Base-by-base conservation (phyloP, 768 basidiomycete genomes). In the Tricholomella constricta region DNA sequence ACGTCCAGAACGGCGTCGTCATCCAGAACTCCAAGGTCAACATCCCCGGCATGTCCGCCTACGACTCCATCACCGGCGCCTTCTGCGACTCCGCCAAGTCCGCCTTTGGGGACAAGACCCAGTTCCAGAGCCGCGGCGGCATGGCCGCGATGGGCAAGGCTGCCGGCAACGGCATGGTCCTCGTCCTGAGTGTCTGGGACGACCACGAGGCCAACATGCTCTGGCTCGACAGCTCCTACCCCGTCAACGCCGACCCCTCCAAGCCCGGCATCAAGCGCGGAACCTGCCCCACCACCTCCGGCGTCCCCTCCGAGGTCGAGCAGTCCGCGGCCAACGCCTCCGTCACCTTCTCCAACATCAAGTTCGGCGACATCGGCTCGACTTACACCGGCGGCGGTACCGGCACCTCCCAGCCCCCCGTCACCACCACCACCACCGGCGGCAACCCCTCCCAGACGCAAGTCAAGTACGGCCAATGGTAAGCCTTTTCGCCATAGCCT, bases 151-250 rank as follows among this genome's bases (percentile, higher is more conserved):
- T 74, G 64, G 63, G 68, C 29, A 52, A 63, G 54, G 67, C 77
- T 27, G 63, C 78, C 58, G 63, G 57, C 36, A 61, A 66, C 27
- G 79, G 79, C 38, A 74, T 79, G 71, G 80, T 79, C 27, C 67
- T 81, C 55, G 78, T 78, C 51, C 65, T 82, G 61, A 70, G 67
- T 42, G n/a, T n/a, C n/a, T n/a, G n/a, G n/a, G n/a, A n/a, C n/a
- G n/a, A n/a, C n/a, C n/a, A n/a, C n/a, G n/a, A 51, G n/a, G 80
- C 68, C 52, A 69, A 75, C 67, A 82, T 83, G 81, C 73, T 80
- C 59, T 83, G 81, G 75, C 78, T 83, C 65, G 80, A 82, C 72
- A 67, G 69, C 61, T 69, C 67, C 72, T 81, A 78, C 72, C 82
- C 76, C 46, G 59, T 59, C 25, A 60, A 60, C 50, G 55, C 54